phyloP scores from a whole-genome alignment of 352 stramenopile species.

The Pythium phragmiticola region DNA sequence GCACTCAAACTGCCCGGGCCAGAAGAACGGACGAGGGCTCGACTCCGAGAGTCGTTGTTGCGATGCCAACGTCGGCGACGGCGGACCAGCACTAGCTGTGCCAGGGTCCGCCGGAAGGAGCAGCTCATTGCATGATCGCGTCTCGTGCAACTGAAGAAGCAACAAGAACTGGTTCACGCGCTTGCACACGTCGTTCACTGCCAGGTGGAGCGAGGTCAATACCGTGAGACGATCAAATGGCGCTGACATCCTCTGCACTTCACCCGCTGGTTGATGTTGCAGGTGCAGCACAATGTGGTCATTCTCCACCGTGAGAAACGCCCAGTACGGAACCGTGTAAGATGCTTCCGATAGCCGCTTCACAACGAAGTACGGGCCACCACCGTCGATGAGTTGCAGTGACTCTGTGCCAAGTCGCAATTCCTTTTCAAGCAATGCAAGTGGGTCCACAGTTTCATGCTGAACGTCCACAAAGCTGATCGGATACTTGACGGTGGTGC shows the following conservation, averaged over 20 bases:
- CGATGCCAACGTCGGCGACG: slow-evolving; percentile 16
- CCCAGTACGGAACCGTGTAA: slow-evolving; percentile 78
- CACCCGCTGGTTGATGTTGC: slow-evolving; percentile 40
- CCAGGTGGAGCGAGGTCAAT: slow-evolving; percentile 73
- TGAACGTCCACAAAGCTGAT: slow-evolving; percentile 66
- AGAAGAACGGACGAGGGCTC: slow-evolving; percentile 61
- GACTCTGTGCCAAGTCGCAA: slow-evolving; percentile 36
- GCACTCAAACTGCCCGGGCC: slow-evolving; percentile 86
- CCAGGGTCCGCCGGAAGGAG: slow-evolving; percentile 45
- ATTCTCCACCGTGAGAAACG: slow-evolving; percentile 63
- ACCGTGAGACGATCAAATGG: slow-evolving; percentile 48
- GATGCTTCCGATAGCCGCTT: background rate
- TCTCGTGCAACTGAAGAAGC: slow-evolving; percentile 83
- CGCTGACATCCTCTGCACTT: background rate
- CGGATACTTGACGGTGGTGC: slow-evolving; percentile 69
- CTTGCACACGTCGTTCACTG: slow-evolving; percentile 63
- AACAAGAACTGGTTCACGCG: slow-evolving; percentile 86
- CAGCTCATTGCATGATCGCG: slow-evolving; percentile 67
- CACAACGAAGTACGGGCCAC: slow-evolving; percentile 74
- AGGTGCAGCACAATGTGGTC: slow-evolving; percentile 55
- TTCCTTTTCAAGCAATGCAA: slow-evolving; percentile 68
- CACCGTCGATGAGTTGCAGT: slow-evolving; percentile 53
- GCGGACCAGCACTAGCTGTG: slow-evolving; percentile 15
- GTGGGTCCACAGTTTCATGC: slow-evolving; percentile 56
- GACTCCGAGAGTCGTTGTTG: slow-evolving; percentile 5